Conservation (phyloP, 768 basidiomycete species). For the Tricholoma terreum region DNA sequence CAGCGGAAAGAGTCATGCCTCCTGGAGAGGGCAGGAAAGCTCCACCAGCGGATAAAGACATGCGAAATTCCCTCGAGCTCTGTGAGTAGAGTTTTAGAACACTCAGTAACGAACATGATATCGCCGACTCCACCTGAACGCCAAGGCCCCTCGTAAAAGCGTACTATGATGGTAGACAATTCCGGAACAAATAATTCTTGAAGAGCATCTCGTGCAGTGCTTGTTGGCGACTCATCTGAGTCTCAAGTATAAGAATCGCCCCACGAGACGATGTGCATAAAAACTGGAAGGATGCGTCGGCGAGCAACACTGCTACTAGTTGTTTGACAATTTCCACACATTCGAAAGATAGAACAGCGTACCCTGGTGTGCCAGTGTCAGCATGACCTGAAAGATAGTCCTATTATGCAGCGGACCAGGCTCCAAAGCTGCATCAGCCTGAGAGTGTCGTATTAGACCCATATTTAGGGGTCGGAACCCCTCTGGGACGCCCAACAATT, state of each 20-base stretch:
- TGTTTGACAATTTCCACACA: neutral
- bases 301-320: neutral
- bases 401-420: conserved; percentile 11
- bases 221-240: conserved; percentile 1
- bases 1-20: neutral
- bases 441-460: conserved; percentile 4
- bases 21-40: neutral
- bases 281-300: conserved; percentile 1
- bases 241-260: conserved; percentile 1
- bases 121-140: conserved; percentile 3
- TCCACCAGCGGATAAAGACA: no score
- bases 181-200: neutral
- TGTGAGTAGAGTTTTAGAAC: no score
- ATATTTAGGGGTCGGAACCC: conserved; percentile 6
- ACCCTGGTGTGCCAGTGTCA: neutral
- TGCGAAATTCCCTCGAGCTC: no score
- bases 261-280: conserved; percentile 3
- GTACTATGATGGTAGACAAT: conserved; percentile 4
- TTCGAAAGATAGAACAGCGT: neutral
- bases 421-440: conserved; percentile 6
- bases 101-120: neutral
- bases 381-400: conserved; percentile 2
- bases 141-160: neutral
- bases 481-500: conserved; percentile 10
- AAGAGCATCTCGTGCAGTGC: neutral